A percentile compares a stretch with the other conserved stretches of the same genome.
phyloP scores from a whole-genome alignment of 2,329 filamentous ascomycete genomes.

The Purpureocillium lavendulum region DNA sequence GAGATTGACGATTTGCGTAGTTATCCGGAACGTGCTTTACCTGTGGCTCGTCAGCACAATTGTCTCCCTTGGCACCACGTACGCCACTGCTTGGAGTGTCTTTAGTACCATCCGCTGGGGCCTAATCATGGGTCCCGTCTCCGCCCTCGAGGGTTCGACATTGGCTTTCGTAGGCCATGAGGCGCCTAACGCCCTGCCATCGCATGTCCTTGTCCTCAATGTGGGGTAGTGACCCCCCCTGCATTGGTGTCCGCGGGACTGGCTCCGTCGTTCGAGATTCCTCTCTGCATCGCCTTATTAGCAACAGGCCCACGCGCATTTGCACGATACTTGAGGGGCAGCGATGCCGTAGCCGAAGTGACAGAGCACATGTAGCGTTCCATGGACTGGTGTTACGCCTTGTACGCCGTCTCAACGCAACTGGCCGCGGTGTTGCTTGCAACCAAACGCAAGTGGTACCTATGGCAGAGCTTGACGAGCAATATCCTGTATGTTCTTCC shows the following conservation, averaged over 20 bases:
- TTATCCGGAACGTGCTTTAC: no score
- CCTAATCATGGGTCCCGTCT: constrained; percentile 64
- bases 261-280: constrained; percentile 48
- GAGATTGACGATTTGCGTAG: no score
- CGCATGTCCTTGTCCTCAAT: no score
- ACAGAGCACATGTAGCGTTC: constrained; percentile 57
- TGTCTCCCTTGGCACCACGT: no score
- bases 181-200: constrained; percentile 8
- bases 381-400: constrained; percentile 60
- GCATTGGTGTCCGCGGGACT: constrained; percentile 44
- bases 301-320: constrained; percentile 50
- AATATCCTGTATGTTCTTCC: no score
- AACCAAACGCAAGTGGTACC: constrained; percentile 57
- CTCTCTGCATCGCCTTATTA: constrained; percentile 56
- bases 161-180: constrained; percentile 58
- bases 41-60: no score
- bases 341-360: constrained; percentile 47
- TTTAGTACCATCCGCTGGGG: constrained; percentile 72
- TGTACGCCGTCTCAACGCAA: constrained; percentile 59
- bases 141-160: constrained; percentile 56
- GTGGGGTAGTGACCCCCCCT: constrained; percentile 35
- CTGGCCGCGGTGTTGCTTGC: constrained; percentile 57
- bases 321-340: constrained; percentile 52
- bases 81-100: constrained; percentile 65
- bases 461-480: no score